Evolutionary conservation across 805 yeast genomes (phyloP).

Genomic region (Ogataea parapolymorpha): DNA sequence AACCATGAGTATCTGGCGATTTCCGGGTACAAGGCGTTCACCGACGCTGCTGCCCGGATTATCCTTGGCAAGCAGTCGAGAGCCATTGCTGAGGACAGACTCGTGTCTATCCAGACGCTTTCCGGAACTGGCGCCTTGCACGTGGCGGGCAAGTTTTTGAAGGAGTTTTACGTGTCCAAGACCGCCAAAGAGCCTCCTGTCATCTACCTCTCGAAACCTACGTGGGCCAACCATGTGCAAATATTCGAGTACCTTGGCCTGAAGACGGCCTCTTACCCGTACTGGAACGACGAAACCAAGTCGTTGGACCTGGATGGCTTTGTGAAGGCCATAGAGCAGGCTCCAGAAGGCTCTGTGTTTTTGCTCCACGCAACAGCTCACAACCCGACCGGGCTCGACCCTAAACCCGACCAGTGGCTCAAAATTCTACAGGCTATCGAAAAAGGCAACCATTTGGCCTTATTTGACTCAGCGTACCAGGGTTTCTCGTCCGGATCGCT

Average conservation of each 20-base stretch:
- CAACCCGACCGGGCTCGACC: slow-evolving; percentile 97
- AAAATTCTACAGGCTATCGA: slow-evolving; percentile 61
- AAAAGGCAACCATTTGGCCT: slow-evolving; percentile 63
- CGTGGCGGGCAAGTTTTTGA: slow-evolving; percentile 70
- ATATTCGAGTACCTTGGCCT: slow-evolving; percentile 74
- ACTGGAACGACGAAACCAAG: slow-evolving; percentile 76
- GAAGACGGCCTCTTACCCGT: slow-evolving; percentile 68
- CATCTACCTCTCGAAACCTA: slow-evolving; percentile 78
- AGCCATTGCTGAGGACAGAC: slow-evolving; percentile 45
- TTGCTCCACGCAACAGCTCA: slow-evolving; percentile 95
- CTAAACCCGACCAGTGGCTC: slow-evolving; percentile 78
- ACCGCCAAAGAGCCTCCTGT: slow-evolving; percentile 31
- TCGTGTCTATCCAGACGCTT: slow-evolving; percentile 69
- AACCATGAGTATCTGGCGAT: slow-evolving; percentile 91
- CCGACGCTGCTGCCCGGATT: slow-evolving; percentile 66
- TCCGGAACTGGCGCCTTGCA: slow-evolving; percentile 93
- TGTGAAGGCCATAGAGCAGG: slow-evolving; percentile 55
- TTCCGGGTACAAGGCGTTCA: slow-evolving; percentile 67
- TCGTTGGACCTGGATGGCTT: slow-evolving; percentile 70
- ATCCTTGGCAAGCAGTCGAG: slow-evolving; percentile 62
- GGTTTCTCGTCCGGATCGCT: slow-evolving; percentile 93
- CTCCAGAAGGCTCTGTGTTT: slow-evolving; percentile 75
- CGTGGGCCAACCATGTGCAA: slow-evolving; percentile 97
- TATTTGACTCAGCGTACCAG: slow-evolving; percentile 95
- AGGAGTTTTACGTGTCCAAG: slow-evolving; percentile 41